Evolutionary conservation across 2,329 filamentous ascomycete species (phyloP).

Genomic region (Ophiostoma himal-ulmi): DNA sequence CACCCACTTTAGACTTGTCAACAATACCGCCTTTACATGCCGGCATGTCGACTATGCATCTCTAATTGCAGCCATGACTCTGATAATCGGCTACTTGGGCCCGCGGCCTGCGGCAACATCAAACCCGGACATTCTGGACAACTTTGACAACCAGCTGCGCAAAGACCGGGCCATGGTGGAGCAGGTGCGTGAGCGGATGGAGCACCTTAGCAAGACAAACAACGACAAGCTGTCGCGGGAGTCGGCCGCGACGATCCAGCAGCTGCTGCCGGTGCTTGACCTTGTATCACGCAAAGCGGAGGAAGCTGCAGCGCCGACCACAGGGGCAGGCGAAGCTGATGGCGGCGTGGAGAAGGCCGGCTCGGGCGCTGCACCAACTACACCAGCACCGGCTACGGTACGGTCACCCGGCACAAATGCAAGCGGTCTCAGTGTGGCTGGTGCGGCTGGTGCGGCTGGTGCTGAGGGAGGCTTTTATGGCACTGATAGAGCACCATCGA

Average conservation of each 20-base stretch:
- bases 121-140: slow-evolving; percentile 16
- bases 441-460: background rate
- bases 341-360: background rate
- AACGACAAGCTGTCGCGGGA: slow-evolving; percentile 40
- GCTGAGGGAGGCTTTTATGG: background rate
- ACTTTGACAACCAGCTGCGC: slow-evolving; percentile 29
- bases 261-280: slow-evolving; percentile 41
- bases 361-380: background rate
- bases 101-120: slow-evolving; percentile 23
- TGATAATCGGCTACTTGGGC: slow-evolving; percentile 47
- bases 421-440: background rate
- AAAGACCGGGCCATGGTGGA: slow-evolving; percentile 38
- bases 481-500: background rate
- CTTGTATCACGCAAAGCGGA: slow-evolving; percentile 23
- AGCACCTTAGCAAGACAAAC: slow-evolving; percentile 36
- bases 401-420: background rate
- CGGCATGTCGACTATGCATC: slow-evolving; percentile 49
- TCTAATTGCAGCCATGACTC: slow-evolving; percentile 46
- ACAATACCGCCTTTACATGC: slow-evolving; percentile 37
- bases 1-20: slow-evolving; percentile 40
- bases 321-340: background rate
- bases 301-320: background rate
- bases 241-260: slow-evolving; percentile 39
- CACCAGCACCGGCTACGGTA: background rate
- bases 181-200: slow-evolving; percentile 36